Conservation (phyloP, 129 eudicot species). For the Cynara cardunculus region DNA sequence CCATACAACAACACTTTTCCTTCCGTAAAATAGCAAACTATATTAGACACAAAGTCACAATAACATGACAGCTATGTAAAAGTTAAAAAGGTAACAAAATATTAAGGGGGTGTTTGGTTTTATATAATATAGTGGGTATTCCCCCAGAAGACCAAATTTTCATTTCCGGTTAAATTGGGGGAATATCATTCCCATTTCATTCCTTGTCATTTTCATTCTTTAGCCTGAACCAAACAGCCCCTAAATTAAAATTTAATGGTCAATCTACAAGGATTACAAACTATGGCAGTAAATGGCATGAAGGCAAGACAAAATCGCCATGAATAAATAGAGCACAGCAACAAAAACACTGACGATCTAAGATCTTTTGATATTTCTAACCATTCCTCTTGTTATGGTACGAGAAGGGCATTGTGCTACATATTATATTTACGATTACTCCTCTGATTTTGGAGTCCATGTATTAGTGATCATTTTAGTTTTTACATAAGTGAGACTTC, state of each 20-base stretch:
- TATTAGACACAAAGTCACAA: not conserved
- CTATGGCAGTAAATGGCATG: not conserved
- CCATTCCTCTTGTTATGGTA: not conserved
- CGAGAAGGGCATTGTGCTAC: not conserved
- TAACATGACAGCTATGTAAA: not conserved
- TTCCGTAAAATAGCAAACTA: not conserved
- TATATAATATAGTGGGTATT: too few species aligned
- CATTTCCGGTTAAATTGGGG: too few species aligned
- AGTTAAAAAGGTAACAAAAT: not conserved
- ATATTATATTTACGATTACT: not conserved
- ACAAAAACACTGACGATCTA: not conserved
- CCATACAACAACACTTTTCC: not conserved
- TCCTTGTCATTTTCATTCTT: too few species aligned
- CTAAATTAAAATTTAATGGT: not conserved
- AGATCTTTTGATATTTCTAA: not conserved
- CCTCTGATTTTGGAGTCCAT: not conserved
- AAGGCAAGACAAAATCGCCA: not conserved
- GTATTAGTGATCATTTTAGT: not conserved
- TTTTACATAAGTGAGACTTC: not conserved
- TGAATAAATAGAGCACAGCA: not conserved
- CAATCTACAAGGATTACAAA: not conserved
- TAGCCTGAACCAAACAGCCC: too few species aligned
- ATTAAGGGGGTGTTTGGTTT: too few species aligned
- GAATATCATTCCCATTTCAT: too few species aligned
- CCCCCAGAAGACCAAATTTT: too few species aligned